phyloP scores from a whole-genome alignment of 306 rosid genomes.

The Rubus idaeus region DNA sequence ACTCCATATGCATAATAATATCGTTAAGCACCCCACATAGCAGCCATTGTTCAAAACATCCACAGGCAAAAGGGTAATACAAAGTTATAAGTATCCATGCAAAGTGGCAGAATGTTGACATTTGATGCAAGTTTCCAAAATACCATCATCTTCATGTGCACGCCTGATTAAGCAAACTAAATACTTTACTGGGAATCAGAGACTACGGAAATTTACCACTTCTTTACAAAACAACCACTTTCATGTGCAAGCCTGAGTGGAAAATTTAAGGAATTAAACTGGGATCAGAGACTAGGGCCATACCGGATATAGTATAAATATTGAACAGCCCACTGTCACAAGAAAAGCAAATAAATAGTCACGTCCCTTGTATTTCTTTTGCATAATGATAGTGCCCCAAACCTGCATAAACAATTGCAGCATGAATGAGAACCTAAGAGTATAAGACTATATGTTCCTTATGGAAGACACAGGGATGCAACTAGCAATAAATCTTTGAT shows the following conservation, averaged over 20 bases:
- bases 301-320: slow-evolving; percentile 89
- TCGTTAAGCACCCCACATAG: not conserved
- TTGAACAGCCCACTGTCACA: slow-evolving; percentile 86
- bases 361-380: slow-evolving; percentile 70
- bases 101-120: not conserved
- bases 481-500: not conserved
- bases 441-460: not conserved
- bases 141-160: not conserved
- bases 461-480: slow-evolving; percentile 3
- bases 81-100: not conserved
- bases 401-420: slow-evolving; percentile 52
- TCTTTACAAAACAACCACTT: slow-evolving; percentile 1
- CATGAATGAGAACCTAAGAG: slow-evolving; percentile 18
- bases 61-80: not conserved
- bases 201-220: not conserved
- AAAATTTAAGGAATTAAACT: not conserved
- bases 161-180: not conserved
- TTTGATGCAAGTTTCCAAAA: slow-evolving; percentile 1
- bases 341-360: slow-evolving; percentile 75
- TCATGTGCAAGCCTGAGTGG: not conserved
- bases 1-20: not conserved
- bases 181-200: not conserved
- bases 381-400: slow-evolving; percentile 94
- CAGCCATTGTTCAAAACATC: slow-evolving; percentile 2
- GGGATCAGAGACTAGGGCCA: slow-evolving; percentile 25